A percentile compares a stretch with the other conserved stretches of the same genome.
phyloP scores from a whole-genome alignment of 805 yeast species.

The Wickerhamiella dianesei region DNA sequence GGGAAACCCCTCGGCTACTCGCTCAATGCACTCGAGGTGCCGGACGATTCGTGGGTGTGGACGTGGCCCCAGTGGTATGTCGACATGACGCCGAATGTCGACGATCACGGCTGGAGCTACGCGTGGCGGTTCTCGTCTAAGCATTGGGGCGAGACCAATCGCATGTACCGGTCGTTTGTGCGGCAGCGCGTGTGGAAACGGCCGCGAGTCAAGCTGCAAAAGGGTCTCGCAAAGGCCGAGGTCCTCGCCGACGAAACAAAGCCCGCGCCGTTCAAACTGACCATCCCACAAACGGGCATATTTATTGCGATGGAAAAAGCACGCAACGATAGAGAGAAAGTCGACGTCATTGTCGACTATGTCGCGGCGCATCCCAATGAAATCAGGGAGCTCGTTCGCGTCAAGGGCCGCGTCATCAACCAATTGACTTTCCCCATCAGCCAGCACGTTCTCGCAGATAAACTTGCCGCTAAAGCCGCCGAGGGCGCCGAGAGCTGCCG shows the following conservation, averaged over 20 bases:
- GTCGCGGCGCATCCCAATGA: conserved; percentile 10
- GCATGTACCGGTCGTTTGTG: conserved; percentile 45
- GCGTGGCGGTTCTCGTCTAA: conserved; percentile 35
- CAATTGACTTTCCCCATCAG: conserved; percentile 14
- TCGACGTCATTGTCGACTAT: conserved; percentile 8
- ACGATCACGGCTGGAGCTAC: conserved; percentile 78
- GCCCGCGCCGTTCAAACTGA: neutral
- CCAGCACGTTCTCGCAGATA: conserved; percentile 1
- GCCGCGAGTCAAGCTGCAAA: conserved; percentile 14
- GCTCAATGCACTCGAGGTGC: conserved; percentile 28
- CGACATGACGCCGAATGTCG: conserved; percentile 54
- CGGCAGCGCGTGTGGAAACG: conserved; percentile 57
- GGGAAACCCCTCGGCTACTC: conserved; percentile 21
- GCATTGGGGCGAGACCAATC: conserved; percentile 50
- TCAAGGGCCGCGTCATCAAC: conserved; percentile 7
- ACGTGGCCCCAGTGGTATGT: conserved; percentile 61
- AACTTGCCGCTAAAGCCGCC: conserved; percentile 1
- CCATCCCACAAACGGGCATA: neutral
- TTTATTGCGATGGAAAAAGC: conserved; percentile 2
- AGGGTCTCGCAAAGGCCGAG: neutral
- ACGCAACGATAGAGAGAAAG: conserved; percentile 20
- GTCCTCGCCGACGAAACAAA: neutral
- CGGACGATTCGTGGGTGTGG: conserved; percentile 55
- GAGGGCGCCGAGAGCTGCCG: neutral
- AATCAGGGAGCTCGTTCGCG: conserved; percentile 3